Conservation (phyloP, 176 grass and related monocot species). For the Rhynchospora breviuscula region DNA sequence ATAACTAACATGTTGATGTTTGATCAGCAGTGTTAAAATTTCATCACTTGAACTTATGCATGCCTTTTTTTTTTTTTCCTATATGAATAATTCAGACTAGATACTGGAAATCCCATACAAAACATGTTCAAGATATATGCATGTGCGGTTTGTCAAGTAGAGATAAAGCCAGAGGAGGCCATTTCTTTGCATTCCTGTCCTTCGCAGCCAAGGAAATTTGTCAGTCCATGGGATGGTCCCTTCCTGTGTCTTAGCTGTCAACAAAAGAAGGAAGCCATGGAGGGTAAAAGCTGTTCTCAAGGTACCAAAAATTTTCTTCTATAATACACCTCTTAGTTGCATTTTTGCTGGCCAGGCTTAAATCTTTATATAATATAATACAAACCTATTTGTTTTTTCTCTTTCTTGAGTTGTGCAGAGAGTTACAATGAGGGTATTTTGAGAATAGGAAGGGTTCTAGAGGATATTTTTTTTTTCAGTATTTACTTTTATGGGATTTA, state of each 20-base stretch:
- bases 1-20: neutral
- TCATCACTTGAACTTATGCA: neutral
- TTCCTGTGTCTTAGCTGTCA: constrained; percentile 81
- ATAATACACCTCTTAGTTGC: constrained; percentile 13
- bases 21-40: neutral
- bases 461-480: neutral
- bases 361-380: constrained; percentile 1
- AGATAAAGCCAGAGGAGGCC: constrained; percentile 51
- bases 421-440: constrained; percentile 19
- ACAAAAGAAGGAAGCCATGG: constrained; percentile 87
- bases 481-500: neutral
- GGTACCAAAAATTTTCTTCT: constrained; percentile 26
- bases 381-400: constrained; percentile 25
- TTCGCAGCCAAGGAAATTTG: constrained; percentile 44
- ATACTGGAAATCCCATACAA: constrained; percentile 55
- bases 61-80: constrained; percentile 2
- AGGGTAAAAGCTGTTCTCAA: constrained; percentile 53
- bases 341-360: neutral
- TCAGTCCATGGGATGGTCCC: constrained; percentile 73
- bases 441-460: neutral
- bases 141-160: constrained; percentile 71
- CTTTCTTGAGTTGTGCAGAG: constrained; percentile 12
- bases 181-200: constrained; percentile 66
- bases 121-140: constrained; percentile 67
- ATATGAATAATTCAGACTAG: constrained; percentile 50